phyloP scores from a whole-genome alignment of 1,139 yeast species.

The Hansenula lynferdii region DNA sequence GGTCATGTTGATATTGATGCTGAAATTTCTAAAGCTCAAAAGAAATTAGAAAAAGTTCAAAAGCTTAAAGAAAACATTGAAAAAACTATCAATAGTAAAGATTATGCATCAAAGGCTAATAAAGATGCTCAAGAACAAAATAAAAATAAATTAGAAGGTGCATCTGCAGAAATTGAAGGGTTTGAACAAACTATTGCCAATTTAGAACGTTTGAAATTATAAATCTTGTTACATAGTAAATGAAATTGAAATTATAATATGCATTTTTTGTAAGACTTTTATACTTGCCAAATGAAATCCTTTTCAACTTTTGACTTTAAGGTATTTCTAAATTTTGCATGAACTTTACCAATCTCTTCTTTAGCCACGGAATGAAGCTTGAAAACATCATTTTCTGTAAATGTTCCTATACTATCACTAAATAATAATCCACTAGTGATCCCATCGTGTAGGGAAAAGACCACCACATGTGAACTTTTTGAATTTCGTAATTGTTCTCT shows the following conservation, averaged over 20 bases:
- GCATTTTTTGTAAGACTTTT: too few species aligned
- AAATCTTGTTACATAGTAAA: conserved; percentile 14
- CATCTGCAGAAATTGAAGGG: conserved; percentile 83
- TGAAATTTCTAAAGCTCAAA: conserved; percentile 77
- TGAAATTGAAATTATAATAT: too few species aligned
- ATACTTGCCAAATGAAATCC: conserved; percentile 58
- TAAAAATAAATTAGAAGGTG: conserved; percentile 59
- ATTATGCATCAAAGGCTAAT: conserved; percentile 83
- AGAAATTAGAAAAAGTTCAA: conserved; percentile 59
- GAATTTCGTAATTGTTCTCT: conserved; percentile 34
- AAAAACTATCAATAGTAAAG: conserved; percentile 65
- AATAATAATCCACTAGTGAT: conserved; percentile 51
- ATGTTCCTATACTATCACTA: conserved; percentile 70
- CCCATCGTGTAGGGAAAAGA: conserved; percentile 51
- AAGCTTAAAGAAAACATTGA: conserved; percentile 45
- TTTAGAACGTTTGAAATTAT: conserved; percentile 68
- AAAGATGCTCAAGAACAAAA: conserved; percentile 79
- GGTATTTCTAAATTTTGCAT: conserved; percentile 39
- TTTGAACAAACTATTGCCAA: conserved; percentile 72
- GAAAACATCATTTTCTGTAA: conserved; percentile 51
- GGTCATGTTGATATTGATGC: conserved; percentile 92
- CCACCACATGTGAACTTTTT: conserved; percentile 62
- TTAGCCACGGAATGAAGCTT: conserved; percentile 44
- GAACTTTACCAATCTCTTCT: conserved; percentile 38
- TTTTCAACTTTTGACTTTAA: conserved; percentile 43